Evolutionary conservation across 345 rosid genomes (phyloP), one percentile per base, ranked within the genome.

Genomic region (Mercurialis annua): DNA sequence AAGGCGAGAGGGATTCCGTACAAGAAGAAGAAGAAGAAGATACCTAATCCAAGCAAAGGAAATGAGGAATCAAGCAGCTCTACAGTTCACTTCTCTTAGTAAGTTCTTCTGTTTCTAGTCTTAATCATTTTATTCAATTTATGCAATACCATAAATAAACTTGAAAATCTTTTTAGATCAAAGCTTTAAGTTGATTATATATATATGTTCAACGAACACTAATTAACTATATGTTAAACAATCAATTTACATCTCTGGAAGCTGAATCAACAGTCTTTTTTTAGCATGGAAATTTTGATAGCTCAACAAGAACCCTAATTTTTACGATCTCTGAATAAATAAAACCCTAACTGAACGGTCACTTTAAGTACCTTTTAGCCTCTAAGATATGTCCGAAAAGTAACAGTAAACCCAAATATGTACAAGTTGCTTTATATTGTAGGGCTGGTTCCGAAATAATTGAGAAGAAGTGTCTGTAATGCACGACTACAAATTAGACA

Each of bases 1-100:
- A 90, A 86, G 71, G 97, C 97, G 0, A 85, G 97, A 69, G 97
- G 97, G 30, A 88, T 86, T 71, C 92, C 90, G 1, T 84, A 88
- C 71, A 88, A 86, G 83, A 90, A 90, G 90, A 90, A 90, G 64
- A 88, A 84, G 78, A 90, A 86, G 85, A 83, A 85, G 74, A n/a
- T n/a, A n/a, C 70, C 68, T 8, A 62, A 5, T 65, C 80, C 71
- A 70, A 47, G 64, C 68, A 82, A 77, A 38, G 71, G 66, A 12
- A 51, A 23, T 33, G 81, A 79, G 44, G 81, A 80, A 69, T 79
- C 86, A 34, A 74, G 71, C 79, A 4, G 0, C 62, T 82, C 90
- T 17, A 20, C 81, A 57, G 43, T 74, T 64, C 87, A 74, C 59
- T 81, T 81, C 30, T 71, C 85, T 80, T 83, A 77, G 76, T 50